Evolutionary conservation across 148 eudicot species (phyloP), one percentile per base, ranked within the genome.

Genomic region (Linanthus parryae): DNA sequence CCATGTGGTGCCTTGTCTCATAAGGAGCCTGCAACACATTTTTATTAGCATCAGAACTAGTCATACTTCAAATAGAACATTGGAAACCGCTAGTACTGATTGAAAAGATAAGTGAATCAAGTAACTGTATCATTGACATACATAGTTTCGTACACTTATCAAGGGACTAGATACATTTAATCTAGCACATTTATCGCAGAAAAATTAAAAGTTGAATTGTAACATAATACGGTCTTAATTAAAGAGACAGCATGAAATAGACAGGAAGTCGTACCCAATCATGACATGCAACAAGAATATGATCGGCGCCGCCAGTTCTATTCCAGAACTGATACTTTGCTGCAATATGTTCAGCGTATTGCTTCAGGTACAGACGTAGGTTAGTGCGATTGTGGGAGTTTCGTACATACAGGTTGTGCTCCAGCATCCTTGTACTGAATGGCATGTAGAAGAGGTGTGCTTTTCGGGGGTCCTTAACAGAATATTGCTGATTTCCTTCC

Each of bases 381-480:
- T 69, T 73, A 42, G 91, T 75, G 7, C 80, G 73, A 43, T 76
- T 85, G 63, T 73, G 81, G 41, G 91, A 82, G 47, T 68, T 62
- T 1, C 71, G 84, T 17, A 73, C 83, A 51, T 82, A 85, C 26
- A 90, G 59, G 19, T 66, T 38, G 55, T 71, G 37, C 48, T 80
- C 81, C 15, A 90, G 73, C 85, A 75, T 73, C 37, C 88, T 61
- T 35, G 95, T 75, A 73, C 95, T 89, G 54, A 85, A 89, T 54
- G 97, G 97, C 82, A 89, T 76, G 62, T 84, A 89, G 66, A 77
- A 89, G 12, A 89, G 66, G 70, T 89, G 97, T 43, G 97, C 97
- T 59, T 67, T 79, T 30, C 57, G 53, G 1, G 97, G 94, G 17
- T 82, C 72, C 47, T 82, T 89, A 18, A 82, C 84, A 13, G 69